These are phyloP conservation scores for Aspergillus tamarii DNA, from an alignment of 2,329 filamentous ascomycete species.

Conservation along the genomic window DNA sequence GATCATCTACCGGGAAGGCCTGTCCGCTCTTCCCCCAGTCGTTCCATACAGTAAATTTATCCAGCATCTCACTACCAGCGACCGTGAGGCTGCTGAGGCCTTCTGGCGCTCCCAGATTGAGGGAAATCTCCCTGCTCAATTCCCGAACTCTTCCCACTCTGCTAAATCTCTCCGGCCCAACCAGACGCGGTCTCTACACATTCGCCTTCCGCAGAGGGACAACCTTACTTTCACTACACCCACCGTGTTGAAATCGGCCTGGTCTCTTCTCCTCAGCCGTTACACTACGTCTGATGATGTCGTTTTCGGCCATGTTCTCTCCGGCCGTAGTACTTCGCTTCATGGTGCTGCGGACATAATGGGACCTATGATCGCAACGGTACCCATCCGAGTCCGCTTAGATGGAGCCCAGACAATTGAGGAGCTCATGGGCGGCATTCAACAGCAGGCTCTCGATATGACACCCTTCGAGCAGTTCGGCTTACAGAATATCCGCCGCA, in stretches of 20 bases:
- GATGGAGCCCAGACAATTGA: not conserved
- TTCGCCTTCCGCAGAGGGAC: constrained; percentile 7
- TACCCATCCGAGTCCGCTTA: constrained; percentile 28
- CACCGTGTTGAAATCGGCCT: constrained; percentile 41
- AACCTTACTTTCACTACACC: constrained; percentile 19
- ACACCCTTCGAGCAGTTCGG: constrained; percentile 5
- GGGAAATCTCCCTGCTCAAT: constrained; percentile 7
- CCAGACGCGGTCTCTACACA: not conserved
- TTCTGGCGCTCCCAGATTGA: constrained; percentile 18
- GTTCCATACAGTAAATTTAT: constrained; percentile 19
- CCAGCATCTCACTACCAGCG: constrained; percentile 19
- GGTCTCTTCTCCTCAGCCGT: constrained; percentile 39
- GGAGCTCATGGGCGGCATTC: not conserved
- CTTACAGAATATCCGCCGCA: not conserved
- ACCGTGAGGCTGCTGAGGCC: constrained; percentile 10
- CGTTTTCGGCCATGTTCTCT: constrained; percentile 44
- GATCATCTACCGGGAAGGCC: not conserved
- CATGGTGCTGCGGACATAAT: constrained; percentile 42
- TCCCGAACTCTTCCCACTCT: constrained; percentile 2
- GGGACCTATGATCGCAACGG: constrained; percentile 45
- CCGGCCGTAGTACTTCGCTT: constrained; percentile 42
- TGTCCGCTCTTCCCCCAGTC: not conserved
- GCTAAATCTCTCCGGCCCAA: constrained; percentile 7
- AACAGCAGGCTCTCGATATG: not conserved
- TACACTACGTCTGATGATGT: constrained; percentile 42